Evolutionary conservation across 2,329 filamentous ascomycete species (phyloP).

Genomic region (Ascomycota sp.): DNA sequence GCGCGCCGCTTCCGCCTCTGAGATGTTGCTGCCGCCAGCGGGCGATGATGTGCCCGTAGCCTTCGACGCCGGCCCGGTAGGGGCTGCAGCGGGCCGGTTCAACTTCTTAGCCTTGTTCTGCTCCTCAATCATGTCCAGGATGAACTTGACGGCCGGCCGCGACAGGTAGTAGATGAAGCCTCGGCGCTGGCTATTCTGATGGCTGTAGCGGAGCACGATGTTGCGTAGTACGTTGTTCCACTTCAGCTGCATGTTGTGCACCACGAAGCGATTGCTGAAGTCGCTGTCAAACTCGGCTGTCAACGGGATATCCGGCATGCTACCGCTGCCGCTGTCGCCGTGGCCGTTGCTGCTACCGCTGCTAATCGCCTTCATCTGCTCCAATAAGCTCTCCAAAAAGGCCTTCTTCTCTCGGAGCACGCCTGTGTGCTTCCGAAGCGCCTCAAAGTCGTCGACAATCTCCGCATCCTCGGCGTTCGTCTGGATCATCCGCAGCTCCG

Average conservation of each 20-base stretch:
- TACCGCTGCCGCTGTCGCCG: conserved; percentile 21
- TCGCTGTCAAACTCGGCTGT: conserved; percentile 75
- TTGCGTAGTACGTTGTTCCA: conserved; percentile 96
- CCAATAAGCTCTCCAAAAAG: conserved; percentile 38
- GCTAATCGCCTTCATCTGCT: conserved; percentile 20
- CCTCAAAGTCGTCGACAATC: conserved; percentile 38
- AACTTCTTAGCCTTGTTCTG: conserved; percentile 53
- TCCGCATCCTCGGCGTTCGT: conserved; percentile 27
- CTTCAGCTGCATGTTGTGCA: conserved; percentile 93
- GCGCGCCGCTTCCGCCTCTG: conserved; percentile 32
- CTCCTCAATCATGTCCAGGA: conserved; percentile 91
- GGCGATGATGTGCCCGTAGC: conserved; percentile 12
- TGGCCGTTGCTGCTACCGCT: conserved; percentile 9
- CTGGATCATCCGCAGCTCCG: conserved; percentile 45
- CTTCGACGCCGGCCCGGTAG: conserved; percentile 9
- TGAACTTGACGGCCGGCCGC: conserved; percentile 87
- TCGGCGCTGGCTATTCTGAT: conserved; percentile 86
- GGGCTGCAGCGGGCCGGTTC: conserved; percentile 10
- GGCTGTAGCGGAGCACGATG: conserved; percentile 90
- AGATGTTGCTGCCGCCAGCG: conserved; percentile 4
- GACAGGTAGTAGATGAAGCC: conserved; percentile 98
- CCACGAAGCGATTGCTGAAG: conserved; percentile 95
- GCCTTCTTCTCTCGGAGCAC: conserved; percentile 36
- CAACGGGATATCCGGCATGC: conserved; percentile 41
- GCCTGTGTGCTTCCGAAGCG: conserved; percentile 30